phyloP scores from a whole-genome alignment of 805 yeast genomes.

The Pichia exigua region DNA sequence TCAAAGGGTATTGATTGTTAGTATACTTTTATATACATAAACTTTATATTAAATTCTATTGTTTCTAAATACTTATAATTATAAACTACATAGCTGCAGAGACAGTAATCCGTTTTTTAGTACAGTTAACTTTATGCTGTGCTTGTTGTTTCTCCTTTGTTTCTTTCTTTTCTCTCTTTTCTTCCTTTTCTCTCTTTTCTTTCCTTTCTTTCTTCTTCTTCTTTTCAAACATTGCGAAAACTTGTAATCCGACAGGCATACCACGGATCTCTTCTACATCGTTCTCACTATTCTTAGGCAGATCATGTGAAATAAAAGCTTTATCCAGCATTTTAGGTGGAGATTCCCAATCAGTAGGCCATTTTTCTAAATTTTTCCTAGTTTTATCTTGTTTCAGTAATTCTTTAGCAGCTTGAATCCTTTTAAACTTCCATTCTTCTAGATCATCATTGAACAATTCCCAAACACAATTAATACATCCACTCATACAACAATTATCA shows the following conservation, averaged over 20 bases:
- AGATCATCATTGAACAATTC: constrained; percentile 83
- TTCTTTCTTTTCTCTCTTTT: too few relatives aligned
- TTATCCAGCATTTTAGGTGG: constrained; percentile 36
- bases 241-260: constrained; percentile 71
- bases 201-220: constrained; percentile 37
- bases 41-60: neutral
- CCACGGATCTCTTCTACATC: constrained; percentile 37
- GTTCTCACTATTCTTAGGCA: constrained; percentile 15
- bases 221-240: constrained; percentile 78
- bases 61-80: neutral
- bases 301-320: constrained; percentile 36
- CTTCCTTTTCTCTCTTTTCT: neutral
- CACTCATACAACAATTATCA: constrained; percentile 95
- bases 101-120: neutral
- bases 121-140: neutral
- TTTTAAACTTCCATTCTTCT: constrained; percentile 63
- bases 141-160: too few relatives aligned
- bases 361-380: constrained; percentile 28
- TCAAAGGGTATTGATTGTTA: constrained; percentile 41
- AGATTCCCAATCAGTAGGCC: constrained; percentile 64
- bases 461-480: constrained; percentile 97
- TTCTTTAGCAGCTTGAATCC: constrained; percentile 48
- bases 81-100: neutral
- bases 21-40: neutral
- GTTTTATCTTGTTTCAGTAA: constrained; percentile 33